A percentile compares a stretch with the other conserved stretches of the same genome.
These are phyloP conservation scores for Neonectria neomacrospora DNA, from an alignment of 2,329 filamentous ascomycete species.

Conservation along the genomic window DNA sequence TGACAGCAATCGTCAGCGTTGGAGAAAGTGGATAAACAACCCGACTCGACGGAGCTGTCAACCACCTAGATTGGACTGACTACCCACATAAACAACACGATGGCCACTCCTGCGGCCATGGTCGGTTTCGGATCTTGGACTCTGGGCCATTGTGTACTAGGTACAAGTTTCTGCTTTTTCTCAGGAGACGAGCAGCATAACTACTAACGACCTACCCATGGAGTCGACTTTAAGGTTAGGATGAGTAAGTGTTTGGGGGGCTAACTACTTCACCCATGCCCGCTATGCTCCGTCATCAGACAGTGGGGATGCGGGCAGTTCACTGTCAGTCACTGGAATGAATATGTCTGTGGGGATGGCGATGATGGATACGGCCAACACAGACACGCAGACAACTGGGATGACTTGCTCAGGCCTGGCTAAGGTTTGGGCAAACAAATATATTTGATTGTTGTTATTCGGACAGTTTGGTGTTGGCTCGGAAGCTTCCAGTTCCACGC, in stretches of 20 bases:
- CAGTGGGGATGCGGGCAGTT: not conserved
- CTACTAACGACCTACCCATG: too few species aligned
- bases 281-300: not conserved
- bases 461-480: not conserved
- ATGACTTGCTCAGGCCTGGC: not conserved
- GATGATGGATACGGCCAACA: too few species aligned
- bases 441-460: conserved; percentile 6
- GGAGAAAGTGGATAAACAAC: not conserved
- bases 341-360: not conserved
- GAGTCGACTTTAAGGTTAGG: too few species aligned
- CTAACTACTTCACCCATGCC: too few species aligned
- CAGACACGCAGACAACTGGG: not conserved
- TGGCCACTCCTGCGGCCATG: not conserved
- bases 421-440: conserved; percentile 20
- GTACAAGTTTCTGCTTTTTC: not conserved
- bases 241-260: not conserved
- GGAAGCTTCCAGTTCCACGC: conserved; percentile 14
- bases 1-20: not conserved
- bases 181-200: not conserved
- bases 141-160: not conserved
- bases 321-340: not conserved
- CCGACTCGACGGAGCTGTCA: not conserved
- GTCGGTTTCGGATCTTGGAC: not conserved
- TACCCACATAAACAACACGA: not conserved
- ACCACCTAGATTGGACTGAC: not conserved